phyloP scores from a whole-genome alignment of 371 early-diverging fungal genomes.

The Mortierella sp. region DNA sequence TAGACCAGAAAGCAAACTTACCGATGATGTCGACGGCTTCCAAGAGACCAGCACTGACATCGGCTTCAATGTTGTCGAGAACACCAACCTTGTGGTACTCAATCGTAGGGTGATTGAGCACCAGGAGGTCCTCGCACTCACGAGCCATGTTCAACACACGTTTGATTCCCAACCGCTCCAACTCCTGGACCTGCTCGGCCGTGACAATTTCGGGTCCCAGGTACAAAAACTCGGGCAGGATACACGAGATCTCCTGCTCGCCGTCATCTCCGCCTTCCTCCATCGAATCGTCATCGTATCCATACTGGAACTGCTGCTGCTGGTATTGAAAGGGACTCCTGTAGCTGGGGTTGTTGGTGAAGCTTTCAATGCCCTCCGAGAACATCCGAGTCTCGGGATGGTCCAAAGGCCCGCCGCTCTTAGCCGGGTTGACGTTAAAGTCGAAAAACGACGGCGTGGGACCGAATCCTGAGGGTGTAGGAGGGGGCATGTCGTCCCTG shows the following conservation, averaged over 20 bases:
- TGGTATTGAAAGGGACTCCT: slow-evolving; percentile 15
- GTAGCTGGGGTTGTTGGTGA: slow-evolving; percentile 22
- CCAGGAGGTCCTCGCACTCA: slow-evolving; percentile 71
- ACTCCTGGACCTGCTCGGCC: slow-evolving; percentile 63
- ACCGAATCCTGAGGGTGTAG: not conserved
- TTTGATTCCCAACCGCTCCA: slow-evolving; percentile 61
- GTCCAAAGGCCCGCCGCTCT: slow-evolving; percentile 1
- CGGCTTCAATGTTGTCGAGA: slow-evolving; percentile 71
- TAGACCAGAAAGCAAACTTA: slow-evolving; percentile 52
- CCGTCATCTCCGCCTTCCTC: slow-evolving; percentile 59
- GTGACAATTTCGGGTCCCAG: slow-evolving; percentile 74
- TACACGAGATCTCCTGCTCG: slow-evolving; percentile 71
- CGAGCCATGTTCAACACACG: slow-evolving; percentile 76
- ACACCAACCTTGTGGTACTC: slow-evolving; percentile 73
- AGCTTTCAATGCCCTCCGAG: slow-evolving; percentile 42
- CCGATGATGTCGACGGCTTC: slow-evolving; percentile 73
- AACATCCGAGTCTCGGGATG: slow-evolving; percentile 33
- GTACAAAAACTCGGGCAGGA: slow-evolving; percentile 71
- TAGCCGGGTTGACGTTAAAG: not conserved
- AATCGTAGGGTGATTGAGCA: slow-evolving; percentile 45
- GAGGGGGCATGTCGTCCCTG: slow-evolving; percentile 1
- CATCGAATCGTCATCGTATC: slow-evolving; percentile 25
- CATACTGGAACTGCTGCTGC: slow-evolving; percentile 17
- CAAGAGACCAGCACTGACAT: slow-evolving; percentile 71
- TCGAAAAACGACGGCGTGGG: slow-evolving; percentile 7